Conservation (phyloP, 805 yeast species). For the Peterozyma toletana region DNA sequence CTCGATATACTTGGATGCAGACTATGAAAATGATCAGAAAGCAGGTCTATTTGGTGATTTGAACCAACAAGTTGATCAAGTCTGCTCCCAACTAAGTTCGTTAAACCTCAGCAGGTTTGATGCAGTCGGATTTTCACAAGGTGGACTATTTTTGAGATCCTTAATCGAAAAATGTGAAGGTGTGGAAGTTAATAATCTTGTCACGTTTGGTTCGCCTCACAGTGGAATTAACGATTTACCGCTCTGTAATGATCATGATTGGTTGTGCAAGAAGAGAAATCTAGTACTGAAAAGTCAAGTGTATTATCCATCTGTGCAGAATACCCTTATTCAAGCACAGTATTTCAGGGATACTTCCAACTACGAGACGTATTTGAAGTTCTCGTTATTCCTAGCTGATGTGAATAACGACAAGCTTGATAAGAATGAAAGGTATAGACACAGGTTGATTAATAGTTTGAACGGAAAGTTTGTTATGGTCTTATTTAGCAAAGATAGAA, state of each 20-base stretch:
- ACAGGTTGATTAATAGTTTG: slow-evolving; percentile 32
- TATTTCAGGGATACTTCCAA: slow-evolving; percentile 60
- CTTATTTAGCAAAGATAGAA: slow-evolving; percentile 54
- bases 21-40: slow-evolving; percentile 44
- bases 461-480: slow-evolving; percentile 48
- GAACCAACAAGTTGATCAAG: slow-evolving; percentile 43
- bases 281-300: slow-evolving; percentile 48
- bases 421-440: slow-evolving; percentile 14
- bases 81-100: slow-evolving; percentile 38
- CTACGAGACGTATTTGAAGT: slow-evolving; percentile 44
- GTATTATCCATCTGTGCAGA: slow-evolving; percentile 52
- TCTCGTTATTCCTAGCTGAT: slow-evolving; percentile 55
- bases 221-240: slow-evolving; percentile 70
- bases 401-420: slow-evolving; percentile 51
- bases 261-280: slow-evolving; percentile 55
- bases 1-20: slow-evolving; percentile 43
- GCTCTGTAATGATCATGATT: slow-evolving; percentile 42
- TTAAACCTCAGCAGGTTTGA: slow-evolving; percentile 53
- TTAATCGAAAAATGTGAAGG: slow-evolving; percentile 51
- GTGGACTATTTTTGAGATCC: slow-evolving; percentile 73
- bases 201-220: slow-evolving; percentile 81
- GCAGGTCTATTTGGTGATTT: slow-evolving; percentile 55
- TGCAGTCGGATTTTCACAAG: slow-evolving; percentile 77
- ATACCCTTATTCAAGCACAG: slow-evolving; percentile 60
- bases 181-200: slow-evolving; percentile 36